These are phyloP conservation scores for Blastobotrys attinorum DNA, from an alignment of 805 yeast species.

Conservation along the genomic window DNA sequence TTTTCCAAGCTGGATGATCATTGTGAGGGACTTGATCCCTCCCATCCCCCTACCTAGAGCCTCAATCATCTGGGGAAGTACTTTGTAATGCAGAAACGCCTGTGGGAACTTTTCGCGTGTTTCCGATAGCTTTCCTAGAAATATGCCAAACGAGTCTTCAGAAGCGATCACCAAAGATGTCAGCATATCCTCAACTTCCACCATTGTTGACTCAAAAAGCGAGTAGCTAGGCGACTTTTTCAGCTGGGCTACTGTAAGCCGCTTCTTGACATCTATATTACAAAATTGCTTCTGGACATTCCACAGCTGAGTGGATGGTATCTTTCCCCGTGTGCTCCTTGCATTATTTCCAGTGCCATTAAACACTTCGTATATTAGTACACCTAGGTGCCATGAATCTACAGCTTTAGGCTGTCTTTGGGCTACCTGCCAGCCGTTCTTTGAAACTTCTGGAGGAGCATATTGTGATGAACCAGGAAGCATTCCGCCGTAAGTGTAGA, in stretches of 20 bases:
- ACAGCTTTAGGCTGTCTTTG: constrained; percentile 27
- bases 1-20: constrained; percentile 28
- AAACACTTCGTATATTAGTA: constrained; percentile 42
- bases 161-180: constrained; percentile 48
- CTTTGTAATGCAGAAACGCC: constrained; percentile 47
- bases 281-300: constrained; percentile 11
- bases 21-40: constrained; percentile 19
- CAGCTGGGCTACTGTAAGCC: constrained; percentile 14
- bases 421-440: constrained; percentile 37
- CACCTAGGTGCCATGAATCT: constrained; percentile 62
- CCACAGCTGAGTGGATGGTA: constrained; percentile 12
- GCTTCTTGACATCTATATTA: constrained; percentile 8
- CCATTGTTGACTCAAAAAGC: constrained; percentile 36
- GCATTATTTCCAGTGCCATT: constrained; percentile 21
- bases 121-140: constrained; percentile 33
- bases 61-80: constrained; percentile 64
- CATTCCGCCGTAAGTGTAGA: constrained; percentile 31
- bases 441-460: constrained; percentile 48
- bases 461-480: constrained; percentile 29
- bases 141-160: constrained; percentile 44
- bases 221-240: constrained; percentile 14
- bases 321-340: constrained; percentile 7
- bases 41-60: constrained; percentile 20
- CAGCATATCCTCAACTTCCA: constrained; percentile 45
- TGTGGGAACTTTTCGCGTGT: constrained; percentile 32